Base-by-base conservation (phyloP, 179 eudicot species). In the Sideroxylon spinosum region DNA sequence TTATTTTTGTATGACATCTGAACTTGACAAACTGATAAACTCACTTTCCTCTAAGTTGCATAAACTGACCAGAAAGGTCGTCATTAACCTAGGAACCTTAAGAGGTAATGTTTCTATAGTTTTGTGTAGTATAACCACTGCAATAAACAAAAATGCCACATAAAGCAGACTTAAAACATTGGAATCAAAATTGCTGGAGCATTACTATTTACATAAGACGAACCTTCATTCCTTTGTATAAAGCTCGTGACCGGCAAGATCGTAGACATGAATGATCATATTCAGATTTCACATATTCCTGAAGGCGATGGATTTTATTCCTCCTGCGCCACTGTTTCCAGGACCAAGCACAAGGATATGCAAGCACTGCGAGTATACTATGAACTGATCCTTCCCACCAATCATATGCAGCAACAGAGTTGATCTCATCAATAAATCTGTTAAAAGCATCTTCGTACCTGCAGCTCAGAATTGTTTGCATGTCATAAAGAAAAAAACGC, bases 371-470 rank as follows among this genome's bases (percentile, higher is more conserved):
- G 53, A 93, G 97, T 81, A 93, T 91, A 78, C 94, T 91, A 79
- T 93, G 92, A 14, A 91, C 89, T 55, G 97, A 93, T 26, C 97
- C 97, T 87, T 93, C 97, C 97, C 97, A 93, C 97, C 97, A 93
- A 76, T 93, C 90, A 87, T 89, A 93, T 73, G 97, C 92, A 81
- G 97, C 97, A 80, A 90, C 88, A 44, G 94, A 91, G 81, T 93
- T 93, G 53, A 93, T 82, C 81, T 93, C 94, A 75, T 91, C 94
- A 71, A 89, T 93, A 80, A 93, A 91, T 85, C 97, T 86, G 80
- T 91, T 93, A 79, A 83, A 93, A 68, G 97, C 92, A 82, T 93
- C 97, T 88, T 93, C 97, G 49, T 91, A 93, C 82, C 97, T 93
- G 87, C 80, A 86, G 48, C 74, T 64, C 61, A 73, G 71, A 52